Evolutionary conservation across 768 basidiomycete genomes (phyloP), one percentile per base, ranked within the genome.

Genomic region (Tulasnella sp.): DNA sequence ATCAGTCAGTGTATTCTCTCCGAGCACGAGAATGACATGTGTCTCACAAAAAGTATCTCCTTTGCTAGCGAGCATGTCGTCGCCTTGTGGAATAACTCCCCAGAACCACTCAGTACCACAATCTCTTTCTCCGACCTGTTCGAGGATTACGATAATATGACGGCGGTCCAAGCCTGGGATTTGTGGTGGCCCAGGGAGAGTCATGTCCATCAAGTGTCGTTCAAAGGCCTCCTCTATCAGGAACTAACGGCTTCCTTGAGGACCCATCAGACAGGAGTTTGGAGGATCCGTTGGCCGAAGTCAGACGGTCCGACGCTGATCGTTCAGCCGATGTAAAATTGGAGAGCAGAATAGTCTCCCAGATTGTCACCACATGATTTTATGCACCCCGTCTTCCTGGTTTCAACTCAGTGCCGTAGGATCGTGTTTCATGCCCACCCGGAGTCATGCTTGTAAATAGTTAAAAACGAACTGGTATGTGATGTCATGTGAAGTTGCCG

Each of bases 61-160:
- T 26, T 3, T 15, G 10, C 21, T 27, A 68, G 68, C 51, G 44
- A 60, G 38, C 69, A 68, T 47, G 71, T 72, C 43, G 65, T 72
- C 30, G 72, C 72, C 9, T 64, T 74, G 3, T 44, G 73, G 45
- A 74, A 74, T 65, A 72, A 72, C 8, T 68, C 71, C 0, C 68
- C 71, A 0, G 56, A 65, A 8, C 58, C 65, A 8, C 68, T 72
- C 58, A 70, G 65, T 1, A 66, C 70, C 5, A 58, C 65, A 38
- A 58, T 73, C 29, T 52, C 65, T 13, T 66, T 73, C 29, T 53
- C 52, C 3, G 72, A 74, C 59, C 67, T 71, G 42, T 73, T 73
- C 60, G 64, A 65, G 44, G 70, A 73, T 34, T 38, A n/a, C 34
- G 34, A 5, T 15, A 38, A 5, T 38, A 38, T 15, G 15, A 38